A percentile compares a stretch with the other conserved stretches of the same genome.
These are phyloP conservation scores for Trichosporon ovoides DNA, from an alignment of 1,284 basidiomycete genomes.

Conservation along the genomic window DNA sequence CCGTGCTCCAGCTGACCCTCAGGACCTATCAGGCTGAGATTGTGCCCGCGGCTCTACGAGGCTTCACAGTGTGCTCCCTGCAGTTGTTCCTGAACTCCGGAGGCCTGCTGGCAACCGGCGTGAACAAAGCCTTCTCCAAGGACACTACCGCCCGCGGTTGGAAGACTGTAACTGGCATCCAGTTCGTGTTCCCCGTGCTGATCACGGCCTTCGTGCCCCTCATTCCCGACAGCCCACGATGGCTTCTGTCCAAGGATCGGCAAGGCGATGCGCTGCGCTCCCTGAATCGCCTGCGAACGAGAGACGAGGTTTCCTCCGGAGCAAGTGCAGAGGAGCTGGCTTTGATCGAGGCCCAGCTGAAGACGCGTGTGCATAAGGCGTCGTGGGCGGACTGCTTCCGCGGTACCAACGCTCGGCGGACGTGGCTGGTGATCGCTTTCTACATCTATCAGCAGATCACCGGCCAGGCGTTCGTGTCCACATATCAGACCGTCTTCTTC, in stretches of 20 bases:
- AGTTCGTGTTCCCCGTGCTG: constrained; percentile 15
- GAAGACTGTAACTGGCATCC: constrained; percentile 14
- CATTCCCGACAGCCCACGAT: constrained; percentile 20
- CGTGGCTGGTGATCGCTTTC: constrained; percentile 11
- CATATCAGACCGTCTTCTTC: constrained; percentile 12
- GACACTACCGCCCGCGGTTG: constrained; percentile 8
- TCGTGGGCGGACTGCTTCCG: constrained; percentile 11
- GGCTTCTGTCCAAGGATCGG: constrained; percentile 25
- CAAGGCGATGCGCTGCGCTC: neutral
- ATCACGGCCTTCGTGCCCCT: constrained; percentile 11
- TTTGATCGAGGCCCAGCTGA: constrained; percentile 9
- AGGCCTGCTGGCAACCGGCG: constrained; percentile 11
- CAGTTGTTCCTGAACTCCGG: constrained; percentile 13
- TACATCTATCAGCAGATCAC: constrained; percentile 16
- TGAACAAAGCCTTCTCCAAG: constrained; percentile 14
- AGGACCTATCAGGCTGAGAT: constrained; percentile 19
- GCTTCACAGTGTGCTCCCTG: constrained; percentile 8
- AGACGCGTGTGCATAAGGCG: constrained; percentile 8
- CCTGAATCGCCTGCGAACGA: neutral
- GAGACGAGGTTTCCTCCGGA: neutral
- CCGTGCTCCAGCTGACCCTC: neutral
- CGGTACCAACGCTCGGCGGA: constrained; percentile 15
- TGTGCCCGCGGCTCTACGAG: constrained; percentile 11
- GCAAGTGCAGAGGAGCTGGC: constrained; percentile 10
- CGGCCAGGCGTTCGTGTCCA: constrained; percentile 12